Conservation (phyloP, 2,329 filamentous ascomycete genomes). For the Arthrinium phaeospermum region DNA sequence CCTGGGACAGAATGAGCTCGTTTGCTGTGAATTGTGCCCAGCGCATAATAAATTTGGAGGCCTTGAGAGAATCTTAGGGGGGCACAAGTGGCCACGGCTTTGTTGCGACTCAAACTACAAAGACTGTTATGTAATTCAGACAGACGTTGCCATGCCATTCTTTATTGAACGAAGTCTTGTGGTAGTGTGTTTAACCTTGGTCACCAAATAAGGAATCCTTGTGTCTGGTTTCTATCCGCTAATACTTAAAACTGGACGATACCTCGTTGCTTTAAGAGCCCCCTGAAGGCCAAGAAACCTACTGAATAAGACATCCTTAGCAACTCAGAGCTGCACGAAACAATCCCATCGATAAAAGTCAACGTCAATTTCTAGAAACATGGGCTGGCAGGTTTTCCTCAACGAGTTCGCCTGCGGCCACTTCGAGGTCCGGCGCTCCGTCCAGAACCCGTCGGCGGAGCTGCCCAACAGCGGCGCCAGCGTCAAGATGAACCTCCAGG, state of each 20-base stretch:
- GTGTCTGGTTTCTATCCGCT: background rate
- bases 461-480: background rate
- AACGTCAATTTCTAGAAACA: background rate
- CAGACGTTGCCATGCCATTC: background rate
- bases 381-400: background rate
- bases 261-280: background rate
- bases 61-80: background rate
- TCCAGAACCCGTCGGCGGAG: background rate
- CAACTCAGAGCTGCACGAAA: background rate
- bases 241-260: background rate
- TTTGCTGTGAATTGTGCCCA: background rate
- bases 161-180: background rate
- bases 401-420: conserved; percentile 1
- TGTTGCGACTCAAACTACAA: background rate
- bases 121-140: background rate
- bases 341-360: background rate
- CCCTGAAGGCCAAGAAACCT: background rate
- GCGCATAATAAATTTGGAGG: background rate
- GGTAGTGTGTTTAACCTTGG: background rate
- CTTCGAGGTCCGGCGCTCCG: background rate
- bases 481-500: background rate
- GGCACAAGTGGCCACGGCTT: background rate
- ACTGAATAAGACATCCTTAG: background rate
- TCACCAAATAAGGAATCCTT: background rate
- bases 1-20: background rate